Evolutionary conservation across 495 filamentous ascomycete genomes (phyloP), one percentile per base, ranked within the genome.

Genomic region (Xylaria longipes): DNA sequence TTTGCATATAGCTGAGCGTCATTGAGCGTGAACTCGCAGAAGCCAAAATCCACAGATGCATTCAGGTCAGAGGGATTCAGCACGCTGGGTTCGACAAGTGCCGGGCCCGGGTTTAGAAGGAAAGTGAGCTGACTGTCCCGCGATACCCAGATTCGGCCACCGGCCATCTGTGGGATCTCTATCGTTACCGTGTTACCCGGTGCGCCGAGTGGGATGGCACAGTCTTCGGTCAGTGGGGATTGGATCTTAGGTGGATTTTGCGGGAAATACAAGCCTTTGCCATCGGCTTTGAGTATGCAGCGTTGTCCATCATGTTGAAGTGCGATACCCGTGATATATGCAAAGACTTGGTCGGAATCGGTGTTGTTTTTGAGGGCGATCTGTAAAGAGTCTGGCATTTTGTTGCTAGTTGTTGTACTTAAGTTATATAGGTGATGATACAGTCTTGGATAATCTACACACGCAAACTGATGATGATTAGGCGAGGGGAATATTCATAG

Each of bases 21-120:
- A 77, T 93, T 91, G 77, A 88, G 89, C 0, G 92, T 95, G 79
- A 94, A 93, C 77, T 95, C 92, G 82, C 85, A 88, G 77, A 95
- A 95, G 56, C 84, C 85, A 85, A 92, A 95, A 73, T 84, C 82
- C 25, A 88, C 83, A 48, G 87, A 81, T 68, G 87, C 85, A 74
- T 94, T 94, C 0, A 88, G 85, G 72, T 95, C 92, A 14, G 83
- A 84, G 0, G 87, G 87, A 75, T 94, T 95, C 20, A 91, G 87
- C 17, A 92, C 88, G 7, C 89, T 91, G 5, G 92, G 92, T 77
- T 94, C 92, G 43, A 94, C 92, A 3, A 94, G 84, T 0, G 88
- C 91, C 1, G 92, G 89, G 25, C 84, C 88, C 0, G 91, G 92
- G 76, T 95, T 95, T 60, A 93, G 78, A 5, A 90, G 80, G 79